Evolutionary conservation across 2,329 filamentous ascomycete genomes (phyloP), one percentile per base, ranked within the genome.

Genomic region (Pseudocercospora fijiensis): DNA sequence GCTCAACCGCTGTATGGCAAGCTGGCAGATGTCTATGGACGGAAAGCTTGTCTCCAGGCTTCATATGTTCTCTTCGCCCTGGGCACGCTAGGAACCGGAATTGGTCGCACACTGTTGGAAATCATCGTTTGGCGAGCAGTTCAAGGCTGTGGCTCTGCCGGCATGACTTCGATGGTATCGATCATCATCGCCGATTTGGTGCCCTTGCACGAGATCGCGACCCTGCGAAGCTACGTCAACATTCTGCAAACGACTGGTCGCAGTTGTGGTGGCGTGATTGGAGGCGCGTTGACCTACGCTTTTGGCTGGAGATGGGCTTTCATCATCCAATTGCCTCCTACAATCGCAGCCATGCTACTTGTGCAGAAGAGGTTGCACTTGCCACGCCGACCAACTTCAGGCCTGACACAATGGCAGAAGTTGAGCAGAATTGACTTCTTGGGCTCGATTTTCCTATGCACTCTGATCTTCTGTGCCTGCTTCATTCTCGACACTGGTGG

Each of bases 241-340:
- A 76, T 85, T 13, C 74, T 80, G 16, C 78, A 79, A 65, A 85
- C 82, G 0, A 78, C 80, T 0, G 83, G 82, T 10, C 76, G 82
- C 10, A 81, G 79, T 62, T 74, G 81, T 22, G 84, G 84, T 30
- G 84, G 83, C 1, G 82, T 84, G 0, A 61, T 88, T 0, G 88
- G 87, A 0, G 88, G 87, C 1, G 84, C 80, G 70, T 74, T 89
- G 1, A 83, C 86, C 0, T 85, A 89, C 66, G 81, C 82, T 0
- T 80, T 89, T 11, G 87, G 87, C 16, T 90, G 87, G 88, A 78
- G 88, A 74, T 88, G 86, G 82, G 85, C 84, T 0, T 88, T 88
- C 68, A 70, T 84, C 0, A 80, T 81, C 4, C 86, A 88, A 73
- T 78, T 81, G 0, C 86, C 86, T 0, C 75, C 85, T n/a, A 81